Percentiles rank a stretch among this genome's conserved stretches.
phyloP scores from a whole-genome alignment of 148 eudicot species.

The Nepenthes gracilis region DNA sequence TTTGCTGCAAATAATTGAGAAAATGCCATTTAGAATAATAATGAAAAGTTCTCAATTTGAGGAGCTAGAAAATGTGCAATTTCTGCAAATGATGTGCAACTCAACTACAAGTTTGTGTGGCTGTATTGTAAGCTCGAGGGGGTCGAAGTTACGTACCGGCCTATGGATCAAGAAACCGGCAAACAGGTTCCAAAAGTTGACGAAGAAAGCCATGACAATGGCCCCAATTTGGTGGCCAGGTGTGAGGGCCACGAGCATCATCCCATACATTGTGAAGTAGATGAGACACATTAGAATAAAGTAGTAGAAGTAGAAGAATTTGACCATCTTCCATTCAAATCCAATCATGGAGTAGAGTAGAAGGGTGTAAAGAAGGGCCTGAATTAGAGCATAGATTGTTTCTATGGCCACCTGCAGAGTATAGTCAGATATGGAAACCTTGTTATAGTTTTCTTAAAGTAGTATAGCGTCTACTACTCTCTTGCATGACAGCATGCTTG shows the following conservation, averaged over 20 bases:
- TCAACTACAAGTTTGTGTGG: not conserved
- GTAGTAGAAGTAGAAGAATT: slow-evolving; percentile 56
- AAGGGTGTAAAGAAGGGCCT: slow-evolving; percentile 30
- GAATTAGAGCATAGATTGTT: slow-evolving; percentile 28
- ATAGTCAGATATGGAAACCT: not conserved
- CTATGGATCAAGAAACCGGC: slow-evolving; percentile 65
- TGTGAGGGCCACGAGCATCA: slow-evolving; percentile 75
- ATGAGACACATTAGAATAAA: slow-evolving; percentile 43
- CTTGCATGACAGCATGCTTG: too few species aligned
- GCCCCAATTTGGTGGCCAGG: slow-evolving; percentile 52
- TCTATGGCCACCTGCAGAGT: slow-evolving; percentile 52
- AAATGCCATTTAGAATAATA: too few species aligned
- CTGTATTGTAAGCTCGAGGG: not conserved
- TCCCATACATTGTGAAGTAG: slow-evolving; percentile 59
- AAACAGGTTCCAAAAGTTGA: slow-evolving; percentile 65
- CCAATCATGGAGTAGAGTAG: slow-evolving; percentile 68
- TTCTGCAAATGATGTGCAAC: not conserved
- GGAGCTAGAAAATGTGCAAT: not conserved
- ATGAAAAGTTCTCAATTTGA: too few species aligned
- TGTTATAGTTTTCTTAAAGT: too few species aligned
- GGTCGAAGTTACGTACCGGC: slow-evolving; percentile 24
- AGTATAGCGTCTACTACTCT: too few species aligned
- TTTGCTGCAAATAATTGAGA: not conserved
- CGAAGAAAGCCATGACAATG: slow-evolving; percentile 48
- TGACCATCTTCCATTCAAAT: slow-evolving; percentile 43